Conservation (phyloP, 2,329 filamentous ascomycete genomes). For the Monilinia aucupariae region DNA sequence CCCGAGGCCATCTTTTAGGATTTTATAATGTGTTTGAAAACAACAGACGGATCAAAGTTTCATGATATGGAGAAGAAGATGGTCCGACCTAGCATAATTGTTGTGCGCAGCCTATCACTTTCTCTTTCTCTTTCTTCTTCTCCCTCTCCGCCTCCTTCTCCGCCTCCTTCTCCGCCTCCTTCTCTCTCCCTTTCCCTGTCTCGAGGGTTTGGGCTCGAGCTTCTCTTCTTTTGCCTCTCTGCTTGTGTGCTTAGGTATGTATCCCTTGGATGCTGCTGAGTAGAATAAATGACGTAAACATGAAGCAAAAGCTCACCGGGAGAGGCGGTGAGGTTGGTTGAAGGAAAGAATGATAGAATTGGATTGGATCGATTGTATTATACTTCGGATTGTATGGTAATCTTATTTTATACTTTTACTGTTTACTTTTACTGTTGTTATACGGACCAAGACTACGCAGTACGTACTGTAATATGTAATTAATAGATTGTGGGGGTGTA, state of each 20-base stretch:
- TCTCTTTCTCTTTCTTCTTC: neutral
- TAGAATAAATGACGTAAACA: conserved; percentile 14
- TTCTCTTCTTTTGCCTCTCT: neutral
- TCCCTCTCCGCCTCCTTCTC: neutral
- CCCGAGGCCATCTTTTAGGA: conserved; percentile 19
- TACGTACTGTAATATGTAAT: too few species aligned
- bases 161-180: too few species aligned
- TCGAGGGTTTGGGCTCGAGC: neutral
- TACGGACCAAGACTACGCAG: neutral
- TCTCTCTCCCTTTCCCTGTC: neutral
- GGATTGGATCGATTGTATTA: too few species aligned
- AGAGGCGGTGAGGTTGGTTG: too few species aligned
- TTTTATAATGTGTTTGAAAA: neutral
- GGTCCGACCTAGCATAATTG: conserved; percentile 15
- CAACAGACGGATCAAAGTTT: conserved; percentile 1
- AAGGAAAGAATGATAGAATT: neutral
- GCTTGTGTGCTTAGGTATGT: neutral
- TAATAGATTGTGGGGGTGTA: too few species aligned
- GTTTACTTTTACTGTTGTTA: neutral
- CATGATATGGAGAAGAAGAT: neutral
- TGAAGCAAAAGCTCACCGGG: neutral
- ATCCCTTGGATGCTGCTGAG: neutral
- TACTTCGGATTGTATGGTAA: too few species aligned
- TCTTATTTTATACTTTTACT: neutral
- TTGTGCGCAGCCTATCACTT: neutral